phyloP scores from a whole-genome alignment of 306 rosid genomes.

The Ormosia semicastrata region DNA sequence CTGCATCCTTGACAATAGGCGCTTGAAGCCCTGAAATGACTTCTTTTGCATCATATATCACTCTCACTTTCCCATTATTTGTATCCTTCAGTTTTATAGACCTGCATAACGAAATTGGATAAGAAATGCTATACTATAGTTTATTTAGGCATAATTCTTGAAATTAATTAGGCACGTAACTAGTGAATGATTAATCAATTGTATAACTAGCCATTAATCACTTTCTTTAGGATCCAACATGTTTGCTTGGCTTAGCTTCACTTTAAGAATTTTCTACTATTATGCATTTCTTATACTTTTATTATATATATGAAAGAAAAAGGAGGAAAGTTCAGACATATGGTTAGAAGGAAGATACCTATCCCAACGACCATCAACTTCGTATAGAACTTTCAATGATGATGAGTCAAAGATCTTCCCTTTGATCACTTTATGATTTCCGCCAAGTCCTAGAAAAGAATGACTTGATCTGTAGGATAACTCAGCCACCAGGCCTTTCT shows the following conservation, averaged over 20 bases:
- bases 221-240: not conserved
- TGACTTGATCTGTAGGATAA: constrained; percentile 41
- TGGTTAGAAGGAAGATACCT: constrained; percentile 47
- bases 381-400: constrained; percentile 54
- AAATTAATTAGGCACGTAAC: not conserved
- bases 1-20: constrained; percentile 50
- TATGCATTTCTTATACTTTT: not conserved
- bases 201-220: not conserved
- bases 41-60: constrained; percentile 75
- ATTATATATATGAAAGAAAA: not conserved
- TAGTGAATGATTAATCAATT: not conserved
- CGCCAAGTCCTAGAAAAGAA: constrained; percentile 64
- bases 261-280: not conserved
- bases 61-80: constrained; percentile 42
- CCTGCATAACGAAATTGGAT: constrained; percentile 44
- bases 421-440: constrained; percentile 62
- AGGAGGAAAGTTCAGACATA: not conserved
- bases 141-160: not conserved
- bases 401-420: constrained; percentile 65
- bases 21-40: constrained; percentile 54
- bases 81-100: constrained; percentile 57
- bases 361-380: constrained; percentile 93
- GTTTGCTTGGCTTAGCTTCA: not conserved
- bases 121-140: not conserved
- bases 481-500: constrained; percentile 72